These are phyloP conservation scores for Clathrus columnatus DNA, from an alignment of 768 basidiomycete genomes.

Conservation along the genomic window DNA sequence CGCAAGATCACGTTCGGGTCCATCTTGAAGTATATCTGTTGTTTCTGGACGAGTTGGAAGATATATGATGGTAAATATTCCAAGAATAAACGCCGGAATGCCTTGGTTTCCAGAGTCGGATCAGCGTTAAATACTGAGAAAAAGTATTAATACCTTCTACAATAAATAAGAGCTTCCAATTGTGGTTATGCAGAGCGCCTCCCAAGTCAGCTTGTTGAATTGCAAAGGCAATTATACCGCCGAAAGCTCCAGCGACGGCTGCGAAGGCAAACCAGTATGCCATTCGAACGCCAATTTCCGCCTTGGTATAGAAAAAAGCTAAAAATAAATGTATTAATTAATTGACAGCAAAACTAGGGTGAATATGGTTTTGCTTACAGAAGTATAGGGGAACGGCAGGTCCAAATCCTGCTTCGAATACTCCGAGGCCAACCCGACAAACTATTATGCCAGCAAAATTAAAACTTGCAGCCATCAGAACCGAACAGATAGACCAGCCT, in stretches of 20 bases:
- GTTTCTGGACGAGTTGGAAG: slow-evolving; percentile 69
- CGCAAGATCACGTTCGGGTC: slow-evolving; percentile 37
- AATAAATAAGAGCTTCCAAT: slow-evolving; percentile 64
- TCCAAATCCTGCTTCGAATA: slow-evolving; percentile 73
- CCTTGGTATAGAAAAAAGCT: slow-evolving; percentile 74
- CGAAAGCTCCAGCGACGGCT: slow-evolving; percentile 77
- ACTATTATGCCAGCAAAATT: slow-evolving; percentile 51
- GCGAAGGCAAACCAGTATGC: slow-evolving; percentile 83
- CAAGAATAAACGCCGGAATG: slow-evolving; percentile 56
- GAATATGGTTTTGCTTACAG: slow-evolving; percentile 36
- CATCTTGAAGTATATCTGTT: slow-evolving; percentile 43
- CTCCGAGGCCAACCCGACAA: slow-evolving; percentile 53
- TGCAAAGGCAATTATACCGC: slow-evolving; percentile 77
- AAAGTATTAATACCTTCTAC: slow-evolving; percentile 41
- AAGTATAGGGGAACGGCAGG: slow-evolving; percentile 74
- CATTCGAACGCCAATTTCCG: slow-evolving; percentile 66
- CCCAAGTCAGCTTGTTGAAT: slow-evolving; percentile 48
- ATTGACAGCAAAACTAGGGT: not conserved
- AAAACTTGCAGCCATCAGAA: slow-evolving; percentile 60
- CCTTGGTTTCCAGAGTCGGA: slow-evolving; percentile 37
- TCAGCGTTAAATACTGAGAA: not conserved
- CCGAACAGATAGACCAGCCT: slow-evolving; percentile 68
- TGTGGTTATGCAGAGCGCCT: slow-evolving; percentile 27
- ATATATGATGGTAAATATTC: slow-evolving; percentile 42
- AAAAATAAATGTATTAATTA: not conserved